Evolutionary conservation across 768 basidiomycete species (phyloP), one percentile per base, ranked within the genome.

Genomic region (Auriscalpium vulgare): DNA sequence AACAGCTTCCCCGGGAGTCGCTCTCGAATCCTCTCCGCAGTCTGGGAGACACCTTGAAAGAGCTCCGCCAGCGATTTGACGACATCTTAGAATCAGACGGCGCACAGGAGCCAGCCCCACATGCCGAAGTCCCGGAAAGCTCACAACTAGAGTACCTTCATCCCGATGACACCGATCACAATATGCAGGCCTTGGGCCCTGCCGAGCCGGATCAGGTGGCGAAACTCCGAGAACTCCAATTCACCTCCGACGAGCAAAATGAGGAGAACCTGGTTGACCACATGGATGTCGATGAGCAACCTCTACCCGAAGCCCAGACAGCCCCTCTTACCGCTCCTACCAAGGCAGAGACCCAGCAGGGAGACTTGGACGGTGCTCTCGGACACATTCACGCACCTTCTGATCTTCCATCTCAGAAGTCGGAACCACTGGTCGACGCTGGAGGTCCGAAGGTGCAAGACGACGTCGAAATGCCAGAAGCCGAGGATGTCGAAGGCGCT

Each of bases 161-260:
- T 55, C 80, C 88, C 2, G 84, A 85, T 40, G 85, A 87, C 49
- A 75, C 72, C 34, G 82, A 81, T 58, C 73, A 86, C 54, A 81
- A 86, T 37, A 88, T 88, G 82, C 92, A 95, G 69, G 92, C 94
- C 1, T 79, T 98, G 19, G 95, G 92, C 7, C 84, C 91, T 1
- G 87, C 95, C 3, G 84, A 80, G 10, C 85, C 91, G 45, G 92
- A 95, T 62, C 83, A 94, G 66, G 80, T 82, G 10, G 86, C 88
- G 16, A 89, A 86, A 65, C 74, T 97, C 47, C 79, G 86, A 60
- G 86, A 95, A 51, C 82, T 97, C 37, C 87, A 81, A 47, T 75
- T 97, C 59, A 69, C 83, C 29, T 90, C 91, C 58, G 83, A 82
- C 3, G 76, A 80, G 14, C 68, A 70, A 51, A 60, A 67, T 43